phyloP scores from a whole-genome alignment of 2,329 filamentous ascomycete genomes.

The Ustulina deusta region DNA sequence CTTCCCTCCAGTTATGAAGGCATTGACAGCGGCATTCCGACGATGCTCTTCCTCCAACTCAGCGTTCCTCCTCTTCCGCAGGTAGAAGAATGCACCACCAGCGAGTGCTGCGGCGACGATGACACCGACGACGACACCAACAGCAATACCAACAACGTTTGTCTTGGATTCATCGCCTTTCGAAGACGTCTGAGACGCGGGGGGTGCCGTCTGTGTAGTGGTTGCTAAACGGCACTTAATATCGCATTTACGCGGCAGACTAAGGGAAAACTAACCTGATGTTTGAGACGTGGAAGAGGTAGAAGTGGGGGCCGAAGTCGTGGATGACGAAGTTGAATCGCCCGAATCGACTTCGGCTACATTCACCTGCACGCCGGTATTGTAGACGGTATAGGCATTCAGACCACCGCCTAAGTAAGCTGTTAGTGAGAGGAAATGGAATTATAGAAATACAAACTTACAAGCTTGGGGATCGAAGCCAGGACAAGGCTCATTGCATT shows the following conservation, averaged over 20 bases:
- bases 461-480: conserved; percentile 74
- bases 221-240: conserved; percentile 24
- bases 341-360: conserved; percentile 52
- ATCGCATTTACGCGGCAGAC: background rate
- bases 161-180: conserved; percentile 25
- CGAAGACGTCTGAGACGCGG: conserved; percentile 37
- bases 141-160: conserved; percentile 82
- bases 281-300: conserved; percentile 25
- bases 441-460: conserved; percentile 56
- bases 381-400: conserved; percentile 62
- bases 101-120: conserved; percentile 74
- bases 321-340: conserved; percentile 44
- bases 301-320: conserved; percentile 30
- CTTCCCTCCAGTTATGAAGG: conserved; percentile 76
- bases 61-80: conserved; percentile 80
- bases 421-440: conserved; percentile 34
- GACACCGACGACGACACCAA: conserved; percentile 87
- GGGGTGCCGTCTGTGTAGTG: conserved; percentile 41
- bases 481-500: conserved; percentile 75
- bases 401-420: conserved; percentile 55
- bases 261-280: conserved; percentile 19
- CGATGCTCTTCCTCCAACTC: conserved; percentile 87
- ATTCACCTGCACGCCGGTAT: conserved; percentile 60
- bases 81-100: conserved; percentile 77
- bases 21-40: conserved; percentile 81